These are phyloP conservation scores for Myxozyma vanderwaltii DNA, from an alignment of 805 yeast genomes.

Conservation along the genomic window DNA sequence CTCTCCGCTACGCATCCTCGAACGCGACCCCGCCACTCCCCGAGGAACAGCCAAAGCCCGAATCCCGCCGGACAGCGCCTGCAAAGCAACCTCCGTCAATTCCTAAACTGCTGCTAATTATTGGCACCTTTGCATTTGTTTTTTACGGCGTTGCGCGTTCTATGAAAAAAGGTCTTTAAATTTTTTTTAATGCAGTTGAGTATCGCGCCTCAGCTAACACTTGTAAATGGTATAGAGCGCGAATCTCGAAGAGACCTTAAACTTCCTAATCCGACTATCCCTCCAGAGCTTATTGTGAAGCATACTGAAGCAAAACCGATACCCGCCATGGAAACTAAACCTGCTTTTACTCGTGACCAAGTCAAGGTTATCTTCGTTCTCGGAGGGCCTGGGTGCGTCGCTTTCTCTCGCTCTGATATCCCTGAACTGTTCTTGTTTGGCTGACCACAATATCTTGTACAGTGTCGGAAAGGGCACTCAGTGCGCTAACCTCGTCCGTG, in stretches of 20 bases:
- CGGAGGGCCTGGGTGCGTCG: conserved; percentile 82
- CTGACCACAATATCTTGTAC: too few relatives aligned
- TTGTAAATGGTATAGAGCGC: conserved; percentile 9
- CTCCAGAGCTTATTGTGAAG: not conserved
- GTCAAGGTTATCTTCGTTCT: conserved; percentile 84
- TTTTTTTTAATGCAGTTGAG: not conserved
- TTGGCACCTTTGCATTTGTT: conserved; percentile 5
- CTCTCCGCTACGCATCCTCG: conserved; percentile 4
- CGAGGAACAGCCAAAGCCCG: not conserved
- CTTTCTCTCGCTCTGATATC: not conserved
- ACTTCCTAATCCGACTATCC: conserved; percentile 18
- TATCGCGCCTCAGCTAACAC: too few relatives aligned
- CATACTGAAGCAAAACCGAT: not conserved
- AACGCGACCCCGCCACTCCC: not conserved
- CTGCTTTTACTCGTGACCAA: conserved; percentile 62
- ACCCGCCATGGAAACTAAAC: conserved; percentile 2
- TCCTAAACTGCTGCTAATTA: conserved; percentile 4
- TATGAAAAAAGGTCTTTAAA: conserved; percentile 19
- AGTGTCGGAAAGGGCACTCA: conserved; percentile 94
- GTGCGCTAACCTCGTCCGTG: conserved; percentile 78
- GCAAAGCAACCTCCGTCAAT: conserved; percentile 24
- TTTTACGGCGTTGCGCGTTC: conserved; percentile 19
- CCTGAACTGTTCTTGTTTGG: not conserved
- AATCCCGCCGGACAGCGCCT: conserved; percentile 9
- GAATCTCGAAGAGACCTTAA: conserved; percentile 30